Evolutionary conservation across 2,329 filamentous ascomycete species (phyloP).

Genomic region (Venturia pyrina): DNA sequence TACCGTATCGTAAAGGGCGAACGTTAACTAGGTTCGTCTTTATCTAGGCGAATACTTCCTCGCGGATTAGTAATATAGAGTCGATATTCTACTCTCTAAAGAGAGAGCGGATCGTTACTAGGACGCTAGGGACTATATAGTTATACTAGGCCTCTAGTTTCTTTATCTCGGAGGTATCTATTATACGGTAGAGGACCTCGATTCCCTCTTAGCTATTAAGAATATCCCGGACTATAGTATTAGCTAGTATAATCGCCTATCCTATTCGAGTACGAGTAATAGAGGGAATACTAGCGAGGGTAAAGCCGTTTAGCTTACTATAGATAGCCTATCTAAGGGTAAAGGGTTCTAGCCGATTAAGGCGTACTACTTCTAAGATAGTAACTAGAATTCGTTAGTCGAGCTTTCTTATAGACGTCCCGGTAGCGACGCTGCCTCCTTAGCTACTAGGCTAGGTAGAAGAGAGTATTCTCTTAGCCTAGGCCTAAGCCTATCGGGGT

Average conservation of each 20-base stretch:
- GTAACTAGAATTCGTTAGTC: neutral
- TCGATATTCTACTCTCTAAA: neutral
- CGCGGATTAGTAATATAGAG: neutral
- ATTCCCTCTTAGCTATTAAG: neutral
- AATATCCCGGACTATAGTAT: neutral
- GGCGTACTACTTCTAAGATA: neutral
- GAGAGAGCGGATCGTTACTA: neutral
- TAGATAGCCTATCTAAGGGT: neutral
- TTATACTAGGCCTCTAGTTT: neutral
- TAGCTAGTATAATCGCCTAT: neutral
- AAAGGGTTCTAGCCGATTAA: neutral
- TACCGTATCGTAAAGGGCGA: neutral
- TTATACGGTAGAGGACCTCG: neutral
- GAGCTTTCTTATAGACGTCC: neutral
- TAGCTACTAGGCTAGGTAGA: neutral
- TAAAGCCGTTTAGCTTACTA: neutral
- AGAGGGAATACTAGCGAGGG: neutral
- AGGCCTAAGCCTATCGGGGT: too few relatives aligned
- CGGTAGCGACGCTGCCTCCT: neutral
- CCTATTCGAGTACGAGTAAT: neutral
- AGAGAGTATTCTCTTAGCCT: neutral
- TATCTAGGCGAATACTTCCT: neutral
- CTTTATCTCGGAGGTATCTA: neutral
- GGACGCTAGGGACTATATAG: neutral
- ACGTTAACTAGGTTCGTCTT: neutral